Conservation (phyloP, 768 basidiomycete genomes). For the Lentinula detonsa region DNA sequence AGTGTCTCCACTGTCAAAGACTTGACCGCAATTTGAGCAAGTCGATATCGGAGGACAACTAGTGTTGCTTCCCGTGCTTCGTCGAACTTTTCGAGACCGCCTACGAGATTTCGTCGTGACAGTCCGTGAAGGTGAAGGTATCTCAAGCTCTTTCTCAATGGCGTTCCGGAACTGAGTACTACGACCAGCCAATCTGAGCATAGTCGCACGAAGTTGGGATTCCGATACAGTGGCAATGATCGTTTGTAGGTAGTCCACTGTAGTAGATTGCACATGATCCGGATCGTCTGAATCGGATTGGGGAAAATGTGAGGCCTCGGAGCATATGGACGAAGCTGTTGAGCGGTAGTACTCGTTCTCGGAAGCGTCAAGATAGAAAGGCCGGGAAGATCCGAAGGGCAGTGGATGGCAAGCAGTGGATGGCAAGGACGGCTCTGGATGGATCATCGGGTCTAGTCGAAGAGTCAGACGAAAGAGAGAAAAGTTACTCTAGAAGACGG, state of each 20-base stretch:
- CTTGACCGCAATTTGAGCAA: constrained; percentile 17
- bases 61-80: background rate
- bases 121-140: constrained; percentile 8
- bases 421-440: background rate
- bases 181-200: constrained; percentile 29
- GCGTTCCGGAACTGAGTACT: constrained; percentile 30
- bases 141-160: constrained; percentile 29
- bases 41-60: background rate
- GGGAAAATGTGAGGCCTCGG: constrained; percentile 21
- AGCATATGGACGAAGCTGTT: constrained; percentile 1
- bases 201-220: constrained; percentile 29
- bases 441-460: background rate
- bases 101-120: background rate
- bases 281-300: constrained; percentile 16
- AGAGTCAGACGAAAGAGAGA: background rate
- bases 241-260: constrained; percentile 17
- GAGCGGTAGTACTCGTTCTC: constrained; percentile 1
- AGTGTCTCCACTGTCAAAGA: background rate
- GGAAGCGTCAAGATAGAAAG: constrained; percentile 7
- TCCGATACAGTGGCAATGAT: constrained; percentile 33
- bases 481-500: background rate
- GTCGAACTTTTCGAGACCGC: background rate
- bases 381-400: constrained; percentile 6
- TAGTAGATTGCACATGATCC: constrained; percentile 8
- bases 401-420: constrained; percentile 7